Base-by-base conservation (phyloP, 139 green algal genomes). In the Micractinium sp. region DNA sequence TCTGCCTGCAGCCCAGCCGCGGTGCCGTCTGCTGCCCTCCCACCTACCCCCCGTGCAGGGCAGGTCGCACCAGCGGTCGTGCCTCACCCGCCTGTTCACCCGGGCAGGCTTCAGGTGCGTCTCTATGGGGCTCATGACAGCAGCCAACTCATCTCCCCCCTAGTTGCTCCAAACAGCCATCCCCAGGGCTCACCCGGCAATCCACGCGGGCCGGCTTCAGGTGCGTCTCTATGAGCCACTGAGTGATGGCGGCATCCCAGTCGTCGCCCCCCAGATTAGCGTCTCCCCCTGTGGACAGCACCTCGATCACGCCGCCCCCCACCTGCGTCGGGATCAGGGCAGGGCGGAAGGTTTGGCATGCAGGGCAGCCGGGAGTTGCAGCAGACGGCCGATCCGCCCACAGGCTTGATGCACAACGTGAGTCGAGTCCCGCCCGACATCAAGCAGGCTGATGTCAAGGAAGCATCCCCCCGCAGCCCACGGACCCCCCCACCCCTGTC, bases 231-330 rank as follows among this genome's bases (percentile, higher is more conserved):
- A 88, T 66, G 9, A 99, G 86, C 94, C 94, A 97, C 16, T 90
- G 20, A 60, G 94, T 88, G 33, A 99, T 95, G 14, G 88, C 92
- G 19, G 91, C 90, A 75, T 98, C 96, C 93, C 95, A 98, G 88
- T 99, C 96, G 79, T 98, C 96, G 4, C 96, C 96, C 15, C 96
- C 96, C 53, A 99, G 90, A 85, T 95, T 92, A 12, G 94, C 73
- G 84, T 99, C 96, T 38, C 97, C 97, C 13, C 96, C 96, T 36
- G 96, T 98, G 23, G 94, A 92, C 38, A 99, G 90, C 41, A 99
- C 96, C 91, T 99, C 96, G 0, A 98, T 94, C 2, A 95, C 95
- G 38, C 96, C 96, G 56, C 94, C 93, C 41, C 96, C 97, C 0
- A 95, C 93, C 84, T 92, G 69, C 19, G 47, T 22, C 3, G 7